Conservation (phyloP, 139 green algal species). For the Zygnema cylindricum region DNA sequence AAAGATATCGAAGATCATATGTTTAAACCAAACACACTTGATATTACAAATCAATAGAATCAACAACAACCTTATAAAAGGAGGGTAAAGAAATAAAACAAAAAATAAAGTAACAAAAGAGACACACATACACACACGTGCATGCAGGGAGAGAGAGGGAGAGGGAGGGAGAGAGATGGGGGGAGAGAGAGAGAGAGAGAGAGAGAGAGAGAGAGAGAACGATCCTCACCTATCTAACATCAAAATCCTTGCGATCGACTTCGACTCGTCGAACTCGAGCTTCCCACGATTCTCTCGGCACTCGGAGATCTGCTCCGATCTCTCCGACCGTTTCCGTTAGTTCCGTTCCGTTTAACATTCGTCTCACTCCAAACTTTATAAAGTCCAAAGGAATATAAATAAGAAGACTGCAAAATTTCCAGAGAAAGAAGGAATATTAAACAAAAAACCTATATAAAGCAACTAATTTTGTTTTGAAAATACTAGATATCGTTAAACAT, state of each 20-base stretch:
- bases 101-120: too few species aligned
- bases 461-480: too few species aligned
- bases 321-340: background rate
- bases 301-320: background rate
- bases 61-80: too few species aligned
- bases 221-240: background rate
- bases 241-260: background rate
- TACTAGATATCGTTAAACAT: too few species aligned
- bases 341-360: background rate
- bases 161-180: background rate
- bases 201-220: constrained; percentile 18
- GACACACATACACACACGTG: too few species aligned
- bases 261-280: background rate
- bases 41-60: too few species aligned
- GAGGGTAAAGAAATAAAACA: too few species aligned
- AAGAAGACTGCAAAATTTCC: constrained; percentile 15
- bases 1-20: too few species aligned
- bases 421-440: too few species aligned
- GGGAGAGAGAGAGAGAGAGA: constrained; percentile 11
- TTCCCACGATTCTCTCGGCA: background rate
- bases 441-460: too few species aligned
- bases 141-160: constrained; percentile 9
- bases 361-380: background rate
- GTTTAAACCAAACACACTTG: too few species aligned
- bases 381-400: constrained; percentile 10